phyloP scores from a whole-genome alignment of 2,329 filamentous ascomycete genomes.

The Ophiostoma sp. region DNA sequence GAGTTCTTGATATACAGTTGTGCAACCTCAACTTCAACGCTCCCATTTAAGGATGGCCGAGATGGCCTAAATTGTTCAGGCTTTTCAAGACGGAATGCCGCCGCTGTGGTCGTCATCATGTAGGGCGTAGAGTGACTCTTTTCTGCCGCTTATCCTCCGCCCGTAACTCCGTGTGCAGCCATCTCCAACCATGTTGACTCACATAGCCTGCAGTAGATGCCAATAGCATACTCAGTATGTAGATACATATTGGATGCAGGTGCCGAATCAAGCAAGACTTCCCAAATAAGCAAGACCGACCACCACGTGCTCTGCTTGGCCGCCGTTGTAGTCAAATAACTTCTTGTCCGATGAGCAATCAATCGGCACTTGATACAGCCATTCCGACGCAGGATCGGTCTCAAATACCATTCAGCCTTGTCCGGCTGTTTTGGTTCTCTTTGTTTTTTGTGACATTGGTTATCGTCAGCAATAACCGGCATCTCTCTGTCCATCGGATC shows the following conservation, averaged over 20 bases:
- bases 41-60: not conserved
- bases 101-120: not conserved
- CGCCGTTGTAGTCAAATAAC: not conserved
- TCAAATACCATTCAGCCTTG: not conserved
- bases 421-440: not conserved
- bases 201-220: not conserved
- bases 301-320: not conserved
- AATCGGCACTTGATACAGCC: not conserved
- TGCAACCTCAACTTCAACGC: not conserved
- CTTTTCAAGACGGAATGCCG: not conserved
- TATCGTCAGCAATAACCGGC: not conserved
- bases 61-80: not conserved
- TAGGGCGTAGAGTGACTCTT: not conserved
- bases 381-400: not conserved
- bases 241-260: not conserved
- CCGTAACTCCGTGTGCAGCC: not conserved
- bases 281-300: conserved; percentile 16
- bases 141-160: conserved; percentile 9
- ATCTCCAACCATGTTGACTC: not conserved
- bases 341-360: not conserved
- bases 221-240: not conserved
- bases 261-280: conserved; percentile 16
- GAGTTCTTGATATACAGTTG: not conserved
- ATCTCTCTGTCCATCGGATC: not conserved
- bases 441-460: not conserved